Evolutionary conservation across 129 eudicot species (phyloP), one percentile per base, ranked within the genome.

Genomic region (Centrapalus pauciflorus): DNA sequence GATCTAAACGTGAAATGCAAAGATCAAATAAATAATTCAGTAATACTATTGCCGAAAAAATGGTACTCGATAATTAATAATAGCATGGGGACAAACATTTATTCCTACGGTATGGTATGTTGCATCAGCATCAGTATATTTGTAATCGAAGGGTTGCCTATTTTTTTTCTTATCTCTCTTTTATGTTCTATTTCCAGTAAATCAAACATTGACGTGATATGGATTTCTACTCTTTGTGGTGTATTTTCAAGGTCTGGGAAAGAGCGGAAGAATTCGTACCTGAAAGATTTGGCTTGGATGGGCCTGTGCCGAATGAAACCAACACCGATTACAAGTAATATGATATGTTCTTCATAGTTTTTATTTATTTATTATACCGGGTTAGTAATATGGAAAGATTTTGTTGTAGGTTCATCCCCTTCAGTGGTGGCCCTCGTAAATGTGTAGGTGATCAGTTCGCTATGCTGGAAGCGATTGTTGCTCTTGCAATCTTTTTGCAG

Each of bases 371-470:
- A 2, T 16, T 21, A 52, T 0, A 3, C n/a, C n/a, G n/a, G n/a
- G n/a, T n/a, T n/a, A n/a, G 24, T 66, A n/a, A 61, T 35, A 25
- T 52, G 10, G 55, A 14, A 10, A 58, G 13, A 49, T 41, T 29
- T 33, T 43, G 7, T 58, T 75, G 69, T 82, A 93, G 98, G 77
- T 93, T 48, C 72, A 88, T 93, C 29, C 98, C 98, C 16, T 88
- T 88, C 73, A 88, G 98, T 72, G 98, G 98, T 67, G 98, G 98
- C 20, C 96, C 96, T 12, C 92, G 98, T 5, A 93, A 93, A 77
- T 93, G 98, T 55, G 96, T 93, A 23, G 98, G 98, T 3, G 98
- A 93, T 82, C 98, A 93, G 40, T 93, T 93, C 56, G 98, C 98
- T 34, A 76, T 93, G 74, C 69, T 93, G 65, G 98, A 93, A 84